Evolutionary conservation across 2,329 filamentous ascomycete genomes (phyloP), one percentile per base, ranked within the genome.

Genomic region (Fusarium temperatum): DNA sequence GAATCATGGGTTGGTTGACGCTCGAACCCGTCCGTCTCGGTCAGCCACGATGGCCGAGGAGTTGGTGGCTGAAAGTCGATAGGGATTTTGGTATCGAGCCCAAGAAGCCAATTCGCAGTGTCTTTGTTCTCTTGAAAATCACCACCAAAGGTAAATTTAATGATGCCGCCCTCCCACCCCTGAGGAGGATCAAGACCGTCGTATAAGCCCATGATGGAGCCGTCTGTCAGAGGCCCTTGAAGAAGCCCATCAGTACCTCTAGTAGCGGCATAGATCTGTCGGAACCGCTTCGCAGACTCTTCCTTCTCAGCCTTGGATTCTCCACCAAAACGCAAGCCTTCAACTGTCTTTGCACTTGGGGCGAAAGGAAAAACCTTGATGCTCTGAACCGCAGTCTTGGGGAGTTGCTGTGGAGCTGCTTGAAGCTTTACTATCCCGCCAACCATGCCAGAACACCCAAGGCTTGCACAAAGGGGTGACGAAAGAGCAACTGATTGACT

Each of bases 361-460:
- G 90, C 87, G 78, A 98, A 98, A 0, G 96, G 96, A 63, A 93
- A 93, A 5, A 99, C 85, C 76, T 93, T 95, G 66, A 98, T 83
- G 9, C 89, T 85, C 63, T 88, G 87, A 10, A 94, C 85, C 1
- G 89, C 87, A 45, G 89, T 90, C 66, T 90, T 90, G 11, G 91
- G 86, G n/a, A 94, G 84, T 59, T 92, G 93, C 45, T 88, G 85
- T 20, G 94, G 90, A 2, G 96, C 95, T 15, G 93, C 91, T 80
- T 98, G 95, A 36, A 99, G 87, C 70, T 96, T 94, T 63, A 98
- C 89, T 47, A 98, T 90, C 2, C 95, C 94, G 18, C 96, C 96
- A 15, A 97, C 93, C 58, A 97, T 88, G 4, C 90, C 91, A 44
- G 89, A 85, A 59, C 89, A 91, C 6, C 91, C 92, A 28, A 99